Conservation (phyloP, 2,329 filamentous ascomycete species). For the Fusarium sp. region DNA sequence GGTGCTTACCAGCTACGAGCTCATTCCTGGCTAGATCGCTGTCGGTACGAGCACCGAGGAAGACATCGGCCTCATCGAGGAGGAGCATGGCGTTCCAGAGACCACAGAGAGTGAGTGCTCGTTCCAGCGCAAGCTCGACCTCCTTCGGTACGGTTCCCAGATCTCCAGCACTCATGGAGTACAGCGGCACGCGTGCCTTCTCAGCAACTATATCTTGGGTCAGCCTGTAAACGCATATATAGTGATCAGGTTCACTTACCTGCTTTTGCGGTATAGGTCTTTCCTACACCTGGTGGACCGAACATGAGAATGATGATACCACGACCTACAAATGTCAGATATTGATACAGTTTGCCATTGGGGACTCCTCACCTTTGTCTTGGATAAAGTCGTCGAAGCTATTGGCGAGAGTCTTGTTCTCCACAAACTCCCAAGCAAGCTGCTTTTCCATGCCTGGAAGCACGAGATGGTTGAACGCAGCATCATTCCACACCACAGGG, state of each 20-base stretch:
- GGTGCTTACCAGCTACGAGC: constrained; percentile 44
- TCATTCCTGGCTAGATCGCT: constrained; percentile 51
- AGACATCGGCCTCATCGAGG: constrained; percentile 41
- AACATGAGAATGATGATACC: constrained; percentile 57
- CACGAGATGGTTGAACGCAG: constrained; percentile 49
- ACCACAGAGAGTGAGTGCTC: constrained; percentile 55
- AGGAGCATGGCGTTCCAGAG: constrained; percentile 56
- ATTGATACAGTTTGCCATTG: rapidly evolving
- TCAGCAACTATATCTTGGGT: constrained; percentile 45
- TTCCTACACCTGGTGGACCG: constrained; percentile 57
- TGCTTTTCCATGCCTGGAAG: constrained; percentile 50
- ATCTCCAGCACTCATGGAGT: constrained; percentile 51
- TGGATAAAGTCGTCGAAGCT: constrained; percentile 49
- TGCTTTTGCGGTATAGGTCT: constrained; percentile 54
- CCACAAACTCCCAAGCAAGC: constrained; percentile 50
- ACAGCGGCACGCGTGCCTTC: constrained; percentile 49
- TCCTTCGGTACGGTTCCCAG: constrained; percentile 47
- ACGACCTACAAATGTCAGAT: constrained; percentile 31
- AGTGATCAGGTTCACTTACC: neutral
- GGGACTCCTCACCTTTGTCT: constrained; percentile 39
- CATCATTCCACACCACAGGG: constrained; percentile 45
- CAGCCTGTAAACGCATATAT: rapidly evolving
- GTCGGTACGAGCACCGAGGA: constrained; percentile 48
- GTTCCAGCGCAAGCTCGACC: constrained; percentile 47
- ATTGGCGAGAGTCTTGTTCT: constrained; percentile 45